Conservation (phyloP, 495 filamentous ascomycete species). For the Penicillium pancosmium region DNA sequence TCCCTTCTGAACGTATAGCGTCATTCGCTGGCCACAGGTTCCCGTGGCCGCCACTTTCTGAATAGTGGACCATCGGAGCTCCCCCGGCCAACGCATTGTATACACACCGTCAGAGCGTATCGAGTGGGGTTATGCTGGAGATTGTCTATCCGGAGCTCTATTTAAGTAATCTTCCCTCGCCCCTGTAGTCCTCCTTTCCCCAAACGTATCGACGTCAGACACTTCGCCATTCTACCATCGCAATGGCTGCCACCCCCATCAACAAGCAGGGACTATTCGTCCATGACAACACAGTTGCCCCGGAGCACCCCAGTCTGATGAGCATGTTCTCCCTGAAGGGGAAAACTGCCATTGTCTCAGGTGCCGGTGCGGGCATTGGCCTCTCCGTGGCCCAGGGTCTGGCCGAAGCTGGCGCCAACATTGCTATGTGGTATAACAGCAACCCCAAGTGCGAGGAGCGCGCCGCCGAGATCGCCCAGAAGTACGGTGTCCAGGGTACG, state of each 20-base stretch:
- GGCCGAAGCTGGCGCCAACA: constrained; percentile 85
- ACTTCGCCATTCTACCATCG: constrained; percentile 3
- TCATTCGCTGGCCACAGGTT: constrained; percentile 16
- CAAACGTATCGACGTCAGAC: background rate
- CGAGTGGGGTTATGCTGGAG: background rate
- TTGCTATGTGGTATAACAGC: constrained; percentile 84
- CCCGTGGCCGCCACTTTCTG: constrained; percentile 5
- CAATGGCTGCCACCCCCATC: constrained; percentile 40
- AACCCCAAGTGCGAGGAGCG: constrained; percentile 70
- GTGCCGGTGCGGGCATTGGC: constrained; percentile 82
- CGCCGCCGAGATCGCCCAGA: constrained; percentile 72
- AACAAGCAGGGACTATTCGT: constrained; percentile 55
- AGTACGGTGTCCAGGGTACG: constrained; percentile 79
- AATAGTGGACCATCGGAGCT: constrained; percentile 11
- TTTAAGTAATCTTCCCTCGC: constrained; percentile 15
- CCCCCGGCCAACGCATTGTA: constrained; percentile 10
- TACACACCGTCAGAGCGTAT: constrained; percentile 21
- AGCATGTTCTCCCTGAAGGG: constrained; percentile 84
- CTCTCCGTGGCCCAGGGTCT: constrained; percentile 72
- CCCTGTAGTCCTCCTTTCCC: background rate
- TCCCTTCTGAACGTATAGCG: constrained; percentile 13
- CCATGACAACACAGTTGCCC: constrained; percentile 62
- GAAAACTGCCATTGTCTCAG: constrained; percentile 82
- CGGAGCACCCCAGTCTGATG: constrained; percentile 63
- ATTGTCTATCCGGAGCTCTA: constrained; percentile 14